phyloP scores from a whole-genome alignment of 495 filamentous ascomycete species.

The Daldinia decipiens region DNA sequence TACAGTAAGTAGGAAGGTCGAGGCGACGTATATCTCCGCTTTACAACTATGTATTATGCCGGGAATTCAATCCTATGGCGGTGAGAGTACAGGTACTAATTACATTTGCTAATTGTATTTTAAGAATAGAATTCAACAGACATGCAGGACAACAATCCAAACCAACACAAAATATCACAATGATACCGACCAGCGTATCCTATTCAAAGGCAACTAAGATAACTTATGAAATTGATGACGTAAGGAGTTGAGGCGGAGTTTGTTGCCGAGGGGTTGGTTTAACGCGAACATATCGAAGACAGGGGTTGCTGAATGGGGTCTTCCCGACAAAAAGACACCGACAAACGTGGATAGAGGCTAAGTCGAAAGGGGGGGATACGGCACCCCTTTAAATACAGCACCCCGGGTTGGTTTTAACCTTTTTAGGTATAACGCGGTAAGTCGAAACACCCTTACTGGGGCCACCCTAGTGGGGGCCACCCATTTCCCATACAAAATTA shows the following conservation, averaged over 20 bases:
- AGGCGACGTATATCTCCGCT: too few species aligned
- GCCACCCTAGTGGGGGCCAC: too few species aligned
- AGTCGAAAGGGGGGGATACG: too few species aligned
- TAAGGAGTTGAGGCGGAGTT: not conserved
- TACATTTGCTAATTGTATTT: not conserved
- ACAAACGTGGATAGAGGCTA: too few species aligned
- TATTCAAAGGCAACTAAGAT: not conserved
- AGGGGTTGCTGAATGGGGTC: not conserved
- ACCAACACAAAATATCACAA: too few species aligned
- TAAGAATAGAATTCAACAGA: not conserved
- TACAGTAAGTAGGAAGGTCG: too few species aligned
- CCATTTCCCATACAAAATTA: too few species aligned
- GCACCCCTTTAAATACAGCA: too few species aligned
- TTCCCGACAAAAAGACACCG: not conserved
- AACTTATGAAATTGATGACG: not conserved
- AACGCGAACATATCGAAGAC: not conserved
- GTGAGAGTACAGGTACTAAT: not conserved
- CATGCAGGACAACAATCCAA: not conserved
- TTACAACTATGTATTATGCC: too few species aligned
- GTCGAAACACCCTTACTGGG: too few species aligned
- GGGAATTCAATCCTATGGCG: not conserved
- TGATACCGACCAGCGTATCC: not conserved
- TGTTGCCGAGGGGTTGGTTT: not conserved
- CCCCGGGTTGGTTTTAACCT: too few species aligned
- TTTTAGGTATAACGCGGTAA: too few species aligned